Conservation (phyloP, 805 yeast species). For the Schwanniomyces polymorphus region DNA sequence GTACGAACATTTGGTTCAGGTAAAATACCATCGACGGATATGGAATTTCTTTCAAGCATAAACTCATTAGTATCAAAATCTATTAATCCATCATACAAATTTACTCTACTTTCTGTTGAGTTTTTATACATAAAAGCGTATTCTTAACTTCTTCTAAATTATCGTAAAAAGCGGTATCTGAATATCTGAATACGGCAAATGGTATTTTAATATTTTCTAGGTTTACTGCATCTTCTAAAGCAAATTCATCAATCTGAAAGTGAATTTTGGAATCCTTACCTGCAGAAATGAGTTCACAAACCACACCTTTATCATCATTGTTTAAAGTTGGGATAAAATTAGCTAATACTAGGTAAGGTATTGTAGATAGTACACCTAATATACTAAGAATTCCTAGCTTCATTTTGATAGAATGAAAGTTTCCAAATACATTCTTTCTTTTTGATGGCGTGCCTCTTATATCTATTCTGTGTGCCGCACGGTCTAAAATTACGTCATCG, state of each 20-base stretch:
- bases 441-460: too few relatives aligned
- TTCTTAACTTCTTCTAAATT: too few relatives aligned
- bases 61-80: slow-evolving; percentile 15
- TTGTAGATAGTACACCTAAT: too few relatives aligned
- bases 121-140: too few relatives aligned
- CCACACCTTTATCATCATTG: background rate
- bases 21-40: background rate
- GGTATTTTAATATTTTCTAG: slow-evolving; percentile 17
- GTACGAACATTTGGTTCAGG: background rate
- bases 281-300: background rate
- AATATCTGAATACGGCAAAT: slow-evolving; percentile 21
- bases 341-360: too few relatives aligned
- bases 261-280: background rate
- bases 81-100: slow-evolving; percentile 8
- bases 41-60: slow-evolving; percentile 3
- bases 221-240: background rate
- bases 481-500: too few relatives aligned
- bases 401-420: too few relatives aligned
- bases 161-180: slow-evolving; percentile 19
- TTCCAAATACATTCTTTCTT: too few relatives aligned
- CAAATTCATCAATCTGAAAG: background rate
- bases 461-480: too few relatives aligned
- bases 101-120: slow-evolving; percentile 4
- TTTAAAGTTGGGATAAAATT: background rate
- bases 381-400: too few relatives aligned